Evolutionary conservation across 352 stramenopile genomes (phyloP).

Genomic region (Thalassiosira gravida): DNA sequence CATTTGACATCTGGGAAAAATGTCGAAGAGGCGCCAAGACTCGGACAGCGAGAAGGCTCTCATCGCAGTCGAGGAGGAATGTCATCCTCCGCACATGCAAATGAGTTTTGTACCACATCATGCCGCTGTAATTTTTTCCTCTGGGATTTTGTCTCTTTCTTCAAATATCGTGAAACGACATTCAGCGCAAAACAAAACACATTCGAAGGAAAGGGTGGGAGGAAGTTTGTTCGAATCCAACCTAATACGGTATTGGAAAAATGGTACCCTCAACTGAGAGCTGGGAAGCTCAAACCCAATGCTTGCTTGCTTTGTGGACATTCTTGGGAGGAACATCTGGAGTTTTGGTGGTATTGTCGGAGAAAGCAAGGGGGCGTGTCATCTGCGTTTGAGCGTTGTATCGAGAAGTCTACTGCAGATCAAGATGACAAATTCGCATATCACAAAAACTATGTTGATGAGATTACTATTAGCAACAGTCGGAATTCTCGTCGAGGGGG

Average conservation of each 20-base stretch:
- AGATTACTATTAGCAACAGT: neutral
- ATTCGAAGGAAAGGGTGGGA: slow-evolving; percentile 50
- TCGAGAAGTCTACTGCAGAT: slow-evolving; percentile 12
- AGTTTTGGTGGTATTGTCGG: slow-evolving; percentile 49
- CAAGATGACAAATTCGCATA: slow-evolving; percentile 11
- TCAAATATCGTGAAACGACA: slow-evolving; percentile 31
- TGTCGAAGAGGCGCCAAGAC: neutral
- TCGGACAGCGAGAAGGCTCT: neutral
- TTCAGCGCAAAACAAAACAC: slow-evolving; percentile 33
- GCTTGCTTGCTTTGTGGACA: slow-evolving; percentile 49
- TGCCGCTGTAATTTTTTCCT: slow-evolving; percentile 58
- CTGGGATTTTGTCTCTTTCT: slow-evolving; percentile 47
- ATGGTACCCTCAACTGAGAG: slow-evolving; percentile 38
- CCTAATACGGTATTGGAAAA: slow-evolving; percentile 35
- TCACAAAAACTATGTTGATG: slow-evolving; percentile 36
- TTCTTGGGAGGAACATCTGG: slow-evolving; percentile 56
- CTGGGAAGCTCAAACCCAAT: slow-evolving; percentile 32
- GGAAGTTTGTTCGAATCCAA: slow-evolving; percentile 52
- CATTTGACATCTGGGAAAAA: slow-evolving; percentile 12
- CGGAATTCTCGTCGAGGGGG: neutral
- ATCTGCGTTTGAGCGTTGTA: slow-evolving; percentile 42
- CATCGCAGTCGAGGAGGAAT: neutral
- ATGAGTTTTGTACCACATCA: slow-evolving; percentile 21
- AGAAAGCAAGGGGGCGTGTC: slow-evolving; percentile 10
- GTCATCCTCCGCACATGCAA: neutral